Conservation (phyloP, 163 green algal species). For the Chloroidium sp. region DNA sequence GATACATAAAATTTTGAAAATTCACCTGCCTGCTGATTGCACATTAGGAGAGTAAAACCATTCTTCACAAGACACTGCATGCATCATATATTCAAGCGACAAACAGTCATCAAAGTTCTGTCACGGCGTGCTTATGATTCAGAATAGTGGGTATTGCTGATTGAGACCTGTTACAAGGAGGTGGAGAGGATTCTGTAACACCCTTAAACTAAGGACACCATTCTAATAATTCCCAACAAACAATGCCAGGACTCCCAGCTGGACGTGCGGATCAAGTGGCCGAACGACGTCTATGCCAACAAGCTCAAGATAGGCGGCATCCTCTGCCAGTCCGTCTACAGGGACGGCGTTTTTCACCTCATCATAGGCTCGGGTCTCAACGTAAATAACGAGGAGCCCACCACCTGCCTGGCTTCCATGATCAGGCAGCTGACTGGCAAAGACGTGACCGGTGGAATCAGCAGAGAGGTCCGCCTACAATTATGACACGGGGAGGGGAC, state of each 20-base stretch:
- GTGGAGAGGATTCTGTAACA: not conserved
- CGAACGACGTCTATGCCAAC: constrained; percentile 87
- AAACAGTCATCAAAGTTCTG: too few species aligned
- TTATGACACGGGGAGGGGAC: too few species aligned
- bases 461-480: not conserved
- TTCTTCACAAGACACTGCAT: not conserved
- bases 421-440: constrained; percentile 16
- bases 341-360: constrained; percentile 50
- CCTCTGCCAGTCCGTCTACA: constrained; percentile 81
- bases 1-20: too few species aligned
- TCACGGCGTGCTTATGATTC: not conserved
- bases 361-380: constrained; percentile 84
- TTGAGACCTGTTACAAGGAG: not conserved
- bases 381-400: constrained; percentile 79
- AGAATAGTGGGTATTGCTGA: not conserved
- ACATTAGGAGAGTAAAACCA: too few species aligned
- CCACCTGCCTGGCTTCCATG: constrained; percentile 76
- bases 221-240: not conserved
- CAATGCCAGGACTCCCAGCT: constrained; percentile 8
- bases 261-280: constrained; percentile 89
- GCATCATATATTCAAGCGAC: not conserved
- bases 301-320: constrained; percentile 83
- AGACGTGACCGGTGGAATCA: not conserved
- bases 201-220: not conserved
- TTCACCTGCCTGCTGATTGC: too few species aligned